These are phyloP conservation scores for Dictyostelium citrinum DNA, from an alignment of 78 protist species.

Conservation along the genomic window DNA sequence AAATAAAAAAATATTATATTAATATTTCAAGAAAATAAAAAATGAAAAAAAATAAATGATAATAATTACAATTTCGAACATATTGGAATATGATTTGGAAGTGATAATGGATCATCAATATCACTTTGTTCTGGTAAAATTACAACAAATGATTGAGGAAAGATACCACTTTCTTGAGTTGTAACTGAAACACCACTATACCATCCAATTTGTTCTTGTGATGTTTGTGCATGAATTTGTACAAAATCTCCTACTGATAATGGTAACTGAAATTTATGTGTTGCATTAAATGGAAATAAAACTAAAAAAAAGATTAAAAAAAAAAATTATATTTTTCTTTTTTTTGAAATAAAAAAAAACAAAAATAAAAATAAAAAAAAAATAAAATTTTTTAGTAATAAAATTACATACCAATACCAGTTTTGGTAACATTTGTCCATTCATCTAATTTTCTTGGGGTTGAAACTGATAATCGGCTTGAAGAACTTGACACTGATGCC, in stretches of 20 bases:
- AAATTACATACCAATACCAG: constrained; percentile 1
- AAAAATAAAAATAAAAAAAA: not conserved
- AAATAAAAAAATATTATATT: not conserved
- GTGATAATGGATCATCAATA: not conserved
- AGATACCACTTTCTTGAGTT: constrained; percentile 74
- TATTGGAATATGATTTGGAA: constrained; percentile 10
- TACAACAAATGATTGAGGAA: constrained; percentile 73
- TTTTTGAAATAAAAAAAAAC: not conserved
- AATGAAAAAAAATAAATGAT: not conserved
- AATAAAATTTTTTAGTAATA: not conserved
- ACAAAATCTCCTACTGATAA: constrained; percentile 76
- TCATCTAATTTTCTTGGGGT: constrained; percentile 33
- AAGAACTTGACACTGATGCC: not conserved
- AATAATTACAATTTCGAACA: not conserved
- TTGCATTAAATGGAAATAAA: constrained; percentile 69
- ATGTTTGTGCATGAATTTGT: constrained; percentile 63
- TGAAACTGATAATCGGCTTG: constrained; percentile 6
- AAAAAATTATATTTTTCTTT: too few relatives aligned
- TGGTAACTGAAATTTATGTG: constrained; percentile 75
- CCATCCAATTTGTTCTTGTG: constrained; percentile 57
- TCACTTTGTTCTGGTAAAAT: constrained; percentile 52
- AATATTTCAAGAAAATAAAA: not conserved
- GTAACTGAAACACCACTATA: constrained; percentile 65
- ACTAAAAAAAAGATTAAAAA: not conserved
- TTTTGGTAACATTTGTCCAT: constrained; percentile 19